These are phyloP conservation scores for Entomortierella lignicola DNA, from an alignment of 192 early-diverging fungal species.

Conservation along the genomic window DNA sequence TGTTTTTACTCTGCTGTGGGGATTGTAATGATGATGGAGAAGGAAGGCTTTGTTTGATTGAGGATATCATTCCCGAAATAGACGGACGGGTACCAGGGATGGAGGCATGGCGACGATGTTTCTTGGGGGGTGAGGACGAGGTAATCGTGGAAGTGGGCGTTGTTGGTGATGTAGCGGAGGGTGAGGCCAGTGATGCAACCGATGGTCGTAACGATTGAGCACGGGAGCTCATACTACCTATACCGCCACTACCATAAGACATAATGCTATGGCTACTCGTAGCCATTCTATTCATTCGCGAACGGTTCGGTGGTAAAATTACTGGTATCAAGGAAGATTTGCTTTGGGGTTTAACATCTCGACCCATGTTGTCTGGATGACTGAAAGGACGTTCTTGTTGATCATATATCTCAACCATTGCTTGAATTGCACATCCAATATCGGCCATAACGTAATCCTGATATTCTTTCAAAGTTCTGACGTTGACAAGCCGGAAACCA, in stretches of 20 bases:
- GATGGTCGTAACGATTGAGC: background rate
- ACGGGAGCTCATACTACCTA: background rate
- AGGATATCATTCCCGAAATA: constrained; percentile 20
- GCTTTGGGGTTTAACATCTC: constrained; percentile 17
- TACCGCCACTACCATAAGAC: background rate
- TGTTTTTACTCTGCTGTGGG: background rate
- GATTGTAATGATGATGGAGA: constrained; percentile 26
- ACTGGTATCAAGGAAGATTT: background rate
- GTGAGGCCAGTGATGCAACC: background rate
- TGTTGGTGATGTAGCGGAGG: background rate
- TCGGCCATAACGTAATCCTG: constrained; percentile 41
- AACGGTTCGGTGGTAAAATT: constrained; percentile 9
- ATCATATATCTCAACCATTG: constrained; percentile 44
- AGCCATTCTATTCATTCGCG: background rate
- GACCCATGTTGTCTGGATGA: constrained; percentile 33
- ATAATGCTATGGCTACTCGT: background rate
- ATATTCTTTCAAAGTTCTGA: constrained; percentile 24
- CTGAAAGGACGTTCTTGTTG: constrained; percentile 32
- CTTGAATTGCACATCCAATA: constrained; percentile 37
- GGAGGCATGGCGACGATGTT: constrained; percentile 24
- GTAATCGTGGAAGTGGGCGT: background rate
- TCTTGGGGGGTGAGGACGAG: background rate
- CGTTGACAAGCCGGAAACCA: background rate
- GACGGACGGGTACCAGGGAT: constrained; percentile 1
- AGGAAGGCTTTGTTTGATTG: constrained; percentile 35